A percentile compares a stretch with the other conserved stretches of the same genome.
These are phyloP conservation scores for Aegilops speltoides DNA, from an alignment of 176 grass and related monocot genomes.

Conservation along the genomic window DNA sequence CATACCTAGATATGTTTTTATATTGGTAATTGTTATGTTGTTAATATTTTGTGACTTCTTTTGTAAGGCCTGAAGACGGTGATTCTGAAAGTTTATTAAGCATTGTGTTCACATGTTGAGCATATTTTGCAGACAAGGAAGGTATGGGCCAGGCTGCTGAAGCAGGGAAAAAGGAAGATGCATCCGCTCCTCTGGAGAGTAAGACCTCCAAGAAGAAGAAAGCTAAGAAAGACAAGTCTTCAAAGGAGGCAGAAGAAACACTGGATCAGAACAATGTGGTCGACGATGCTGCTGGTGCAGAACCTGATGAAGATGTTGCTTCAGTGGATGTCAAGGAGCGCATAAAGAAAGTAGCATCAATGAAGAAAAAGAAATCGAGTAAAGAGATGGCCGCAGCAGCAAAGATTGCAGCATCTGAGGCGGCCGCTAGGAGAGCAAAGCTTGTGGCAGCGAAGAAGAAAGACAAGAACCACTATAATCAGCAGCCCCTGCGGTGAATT, in stretches of 20 bases:
- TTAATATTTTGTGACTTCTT: not conserved
- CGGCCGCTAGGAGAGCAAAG: constrained; percentile 68
- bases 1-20: not conserved
- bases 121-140: constrained; percentile 38
- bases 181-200: constrained; percentile 46
- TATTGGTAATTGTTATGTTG: not conserved
- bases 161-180: constrained; percentile 54
- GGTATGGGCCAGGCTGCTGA: constrained; percentile 33
- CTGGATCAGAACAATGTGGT: constrained; percentile 30
- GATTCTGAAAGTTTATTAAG: not conserved
- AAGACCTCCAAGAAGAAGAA: constrained; percentile 92
- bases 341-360: constrained; percentile 69
- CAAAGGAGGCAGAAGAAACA: constrained; percentile 52
- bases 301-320: constrained; percentile 45
- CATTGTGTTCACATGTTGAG: not conserved
- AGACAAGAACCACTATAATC: constrained; percentile 95
- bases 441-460: constrained; percentile 88
- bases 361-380: constrained; percentile 88
- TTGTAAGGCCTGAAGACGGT: not conserved
- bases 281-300: constrained; percentile 31
- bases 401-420: constrained; percentile 68
- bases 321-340: constrained; percentile 72
- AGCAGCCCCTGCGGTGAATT: constrained; percentile 74
- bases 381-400: constrained; percentile 75
- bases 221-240: constrained; percentile 77